Evolutionary conservation across 179 eudicot species (phyloP).

Genomic region (Patellifolia procumbens): DNA sequence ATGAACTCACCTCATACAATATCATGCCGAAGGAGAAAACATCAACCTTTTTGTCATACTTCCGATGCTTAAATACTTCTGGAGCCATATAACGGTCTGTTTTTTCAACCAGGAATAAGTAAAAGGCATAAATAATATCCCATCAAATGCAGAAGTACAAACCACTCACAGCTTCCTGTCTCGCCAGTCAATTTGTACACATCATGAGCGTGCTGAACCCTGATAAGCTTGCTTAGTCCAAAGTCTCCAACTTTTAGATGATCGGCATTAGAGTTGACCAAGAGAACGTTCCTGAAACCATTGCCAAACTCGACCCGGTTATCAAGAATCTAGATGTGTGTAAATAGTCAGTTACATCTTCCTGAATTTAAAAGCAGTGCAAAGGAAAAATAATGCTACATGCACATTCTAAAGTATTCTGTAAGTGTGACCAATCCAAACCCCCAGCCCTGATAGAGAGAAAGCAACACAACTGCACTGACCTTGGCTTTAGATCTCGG

Average conservation of each 20-base stretch:
- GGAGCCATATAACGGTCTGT: slow-evolving; percentile 99
- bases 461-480: slow-evolving; percentile 24
- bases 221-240: slow-evolving; percentile 95
- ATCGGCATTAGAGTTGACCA: slow-evolving; percentile 93
- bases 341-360: slow-evolving; percentile 21
- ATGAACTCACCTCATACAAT: slow-evolving; percentile 76
- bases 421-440: background rate
- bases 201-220: slow-evolving; percentile 86
- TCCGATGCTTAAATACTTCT: slow-evolving; percentile 95
- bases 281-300: slow-evolving; percentile 82
- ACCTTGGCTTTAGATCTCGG: slow-evolving; percentile 97
- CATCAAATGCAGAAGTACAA: slow-evolving; percentile 14
- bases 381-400: slow-evolving; percentile 8
- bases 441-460: background rate
- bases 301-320: slow-evolving; percentile 12
- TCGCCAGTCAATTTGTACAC: slow-evolving; percentile 99
- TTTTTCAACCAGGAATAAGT: slow-evolving; percentile 18
- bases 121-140: slow-evolving; percentile 16
- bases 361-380: background rate
- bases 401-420: background rate
- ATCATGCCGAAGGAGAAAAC: slow-evolving; percentile 98
- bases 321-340: background rate
- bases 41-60: slow-evolving; percentile 97
- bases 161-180: slow-evolving; percentile 95
- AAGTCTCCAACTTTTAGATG: slow-evolving; percentile 98